phyloP scores from a whole-genome alignment of 2,329 filamentous ascomycete genomes.

The Penicillium sp. region DNA sequence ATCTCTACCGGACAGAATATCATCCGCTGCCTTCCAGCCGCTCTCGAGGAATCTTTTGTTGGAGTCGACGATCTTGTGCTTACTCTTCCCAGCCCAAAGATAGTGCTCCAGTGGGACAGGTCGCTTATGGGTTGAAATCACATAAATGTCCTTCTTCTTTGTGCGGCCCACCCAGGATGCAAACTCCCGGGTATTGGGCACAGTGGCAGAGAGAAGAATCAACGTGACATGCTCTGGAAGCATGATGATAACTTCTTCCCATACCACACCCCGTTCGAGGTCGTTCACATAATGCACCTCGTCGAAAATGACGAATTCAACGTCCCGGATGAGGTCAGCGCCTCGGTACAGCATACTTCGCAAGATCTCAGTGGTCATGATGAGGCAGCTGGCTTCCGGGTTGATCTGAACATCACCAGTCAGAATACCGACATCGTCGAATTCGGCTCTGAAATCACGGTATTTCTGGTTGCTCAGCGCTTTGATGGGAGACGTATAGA shows the following conservation, averaged over 20 bases:
- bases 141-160: slow-evolving; percentile 98
- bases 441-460: slow-evolving; percentile 82
- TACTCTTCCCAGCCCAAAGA: slow-evolving; percentile 88
- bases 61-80: slow-evolving; percentile 90
- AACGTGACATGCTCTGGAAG: slow-evolving; percentile 93
- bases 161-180: slow-evolving; percentile 97
- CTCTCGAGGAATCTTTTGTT: slow-evolving; percentile 89
- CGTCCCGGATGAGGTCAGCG: slow-evolving; percentile 91
- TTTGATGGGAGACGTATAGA: slow-evolving; percentile 98
- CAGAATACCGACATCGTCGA: slow-evolving; percentile 94
- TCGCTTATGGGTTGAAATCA: slow-evolving; percentile 94
- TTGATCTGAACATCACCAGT: slow-evolving; percentile 98
- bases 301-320: slow-evolving; percentile 98
- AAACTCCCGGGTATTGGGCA: slow-evolving; percentile 96
- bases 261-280: slow-evolving; percentile 90
- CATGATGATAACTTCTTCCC: slow-evolving; percentile 99
- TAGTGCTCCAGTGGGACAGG: slow-evolving; percentile 95
- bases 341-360: slow-evolving; percentile 97
- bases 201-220: slow-evolving; percentile 91
- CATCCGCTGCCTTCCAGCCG: slow-evolving; percentile 92
- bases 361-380: slow-evolving; percentile 98
- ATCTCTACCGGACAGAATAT: slow-evolving; percentile 75
- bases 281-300: slow-evolving; percentile 99
- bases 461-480: slow-evolving; percentile 98
- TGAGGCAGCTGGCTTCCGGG: slow-evolving; percentile 93